A percentile compares a stretch with the other conserved stretches of the same genome.
These are phyloP conservation scores for Pythium rishiriense DNA, from an alignment of 352 stramenopile species.

Conservation along the genomic window DNA sequence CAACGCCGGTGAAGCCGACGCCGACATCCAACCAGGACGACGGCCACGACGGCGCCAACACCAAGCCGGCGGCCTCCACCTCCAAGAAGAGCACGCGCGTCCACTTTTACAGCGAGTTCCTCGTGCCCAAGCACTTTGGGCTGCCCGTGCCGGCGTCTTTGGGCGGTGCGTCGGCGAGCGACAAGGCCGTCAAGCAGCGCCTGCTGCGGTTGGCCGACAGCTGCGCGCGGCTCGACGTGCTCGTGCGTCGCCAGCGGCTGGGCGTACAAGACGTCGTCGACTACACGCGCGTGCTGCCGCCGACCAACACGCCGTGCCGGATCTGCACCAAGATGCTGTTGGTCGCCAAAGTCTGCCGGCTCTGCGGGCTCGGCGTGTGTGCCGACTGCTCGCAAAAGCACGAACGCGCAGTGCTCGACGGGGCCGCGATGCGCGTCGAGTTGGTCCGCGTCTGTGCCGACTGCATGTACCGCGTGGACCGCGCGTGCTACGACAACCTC, in stretches of 20 bases:
- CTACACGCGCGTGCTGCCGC: conserved; percentile 29
- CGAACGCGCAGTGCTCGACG: conserved; percentile 15
- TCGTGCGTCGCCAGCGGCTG: conserved; percentile 60
- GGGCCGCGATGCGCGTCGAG: conserved; percentile 4
- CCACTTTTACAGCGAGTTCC: conserved; percentile 17
- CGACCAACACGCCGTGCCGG: conserved; percentile 32
- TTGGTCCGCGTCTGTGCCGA: conserved; percentile 46
- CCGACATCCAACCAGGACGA: conserved; percentile 5
- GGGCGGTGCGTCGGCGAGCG: background rate
- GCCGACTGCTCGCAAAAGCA: conserved; percentile 39
- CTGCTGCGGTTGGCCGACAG: conserved; percentile 17
- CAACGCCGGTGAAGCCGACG: background rate
- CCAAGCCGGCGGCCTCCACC: background rate
- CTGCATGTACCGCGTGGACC: conserved; percentile 58
- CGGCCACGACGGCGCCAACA: background rate
- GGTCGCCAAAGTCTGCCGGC: conserved; percentile 42
- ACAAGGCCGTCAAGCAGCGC: conserved; percentile 17
- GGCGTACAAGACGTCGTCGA: conserved; percentile 52
- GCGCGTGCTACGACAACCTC: conserved; percentile 39
- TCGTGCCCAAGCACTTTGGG: conserved; percentile 5
- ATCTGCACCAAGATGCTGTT: conserved; percentile 47
- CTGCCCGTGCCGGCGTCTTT: background rate
- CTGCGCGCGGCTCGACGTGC: conserved; percentile 29
- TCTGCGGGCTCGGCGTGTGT: conserved; percentile 65
- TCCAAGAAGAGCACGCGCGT: conserved; percentile 6